Base-by-base conservation (phyloP, 345 rosid genomes). In the Aquilaria yunnanensis region DNA sequence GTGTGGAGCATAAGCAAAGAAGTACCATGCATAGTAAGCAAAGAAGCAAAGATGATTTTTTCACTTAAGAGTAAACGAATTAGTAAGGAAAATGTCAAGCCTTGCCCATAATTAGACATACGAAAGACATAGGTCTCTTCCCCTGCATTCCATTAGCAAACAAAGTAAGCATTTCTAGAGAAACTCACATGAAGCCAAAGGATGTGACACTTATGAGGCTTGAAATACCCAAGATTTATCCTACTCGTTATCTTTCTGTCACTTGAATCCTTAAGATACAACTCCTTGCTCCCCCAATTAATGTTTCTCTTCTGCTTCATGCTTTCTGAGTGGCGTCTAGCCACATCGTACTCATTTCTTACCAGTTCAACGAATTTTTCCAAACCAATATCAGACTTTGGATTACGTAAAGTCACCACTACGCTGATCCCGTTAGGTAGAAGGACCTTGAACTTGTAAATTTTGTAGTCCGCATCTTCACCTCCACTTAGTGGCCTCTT, bases 351-450 rank as follows among this genome's bases (percentile, higher is more conserved):
- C 59, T 70, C 75, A 9, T 69, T 61, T 64, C 63, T 75, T 45
- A 81, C 72, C 67, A 64, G 14, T 6, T 33, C 37, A 6, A 86
- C 48, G 46, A 89, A 89, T 0, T 60, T 61, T 32, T 47, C 41
- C 31, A 82, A 60, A 0, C 67, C 6, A 71, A 89, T 84, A 5
- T 68, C 58, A 0, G 30, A 52, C 11, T n/a, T 32, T 0, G 81
- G 77, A 12, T 77, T 47, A 9, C 51, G 52, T 16, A 84, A 0
- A 7, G 66, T 48, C 29, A 86, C 56, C 0, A 23, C 67, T 10
- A 89, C 77, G 3, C 75, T 64, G 23, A 78, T 61, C n/a, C 85
- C 73, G 56, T 79, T 79, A 0, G 96, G 96, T 48, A 89, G 61
- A n/a, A 86, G 66, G 1, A 86, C 63, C 64, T 74, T 78, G 60